Base-by-base conservation (phyloP, 2,329 filamentous ascomycete species). In the Trichoderma atrobrunneum region DNA sequence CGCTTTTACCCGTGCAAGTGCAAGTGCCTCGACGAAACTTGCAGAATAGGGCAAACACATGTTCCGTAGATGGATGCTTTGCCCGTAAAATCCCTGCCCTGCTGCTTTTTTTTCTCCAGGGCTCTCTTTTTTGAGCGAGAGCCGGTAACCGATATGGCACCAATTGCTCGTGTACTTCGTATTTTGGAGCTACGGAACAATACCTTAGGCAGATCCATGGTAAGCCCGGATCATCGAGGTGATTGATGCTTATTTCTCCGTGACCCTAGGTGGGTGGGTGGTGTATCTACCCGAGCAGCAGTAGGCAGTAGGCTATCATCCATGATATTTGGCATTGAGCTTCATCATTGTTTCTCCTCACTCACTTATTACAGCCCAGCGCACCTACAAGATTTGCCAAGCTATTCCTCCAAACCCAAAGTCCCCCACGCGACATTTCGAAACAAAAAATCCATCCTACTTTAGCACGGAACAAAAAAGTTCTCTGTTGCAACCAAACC, bases 211-310 rank as follows among this genome's bases (percentile, higher is more conserved):
- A 64, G 61, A 51, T 64, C 61, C 34, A n/a, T 39, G 24, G 18
- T 18, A 6, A 11, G 56, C 18, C 28, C 56, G 32, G 28, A 34
- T 30, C 5, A 60, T 30, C 16, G 56, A 28, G 12, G 10, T 26
- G 39, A 51, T 39, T 26, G 39, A 51, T 28, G 39, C 14, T 64
- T 64, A 64, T 64, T 64, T 64, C 61, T 64, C 61, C 61, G 61
- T 51, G 30, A 39, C 61, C 39, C 39, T 28, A 32, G 12, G 4
- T n/a, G 18, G 7, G 14, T 36, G 34, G 34, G 16, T 8, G 14
- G 16, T 18, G 16, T 39, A 39, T 39, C 36, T 39, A 18, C 36
- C 36, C 36, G 36, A 39, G 36, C 36, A 39, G 36, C 36, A 4
- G 36, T 18, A 39, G 16, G 16, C 36, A 39, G 14, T 36, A n/a